Evolutionary conservation across 2,329 filamentous ascomycete species (phyloP).

Genomic region (Ramularia collo-cygni): DNA sequence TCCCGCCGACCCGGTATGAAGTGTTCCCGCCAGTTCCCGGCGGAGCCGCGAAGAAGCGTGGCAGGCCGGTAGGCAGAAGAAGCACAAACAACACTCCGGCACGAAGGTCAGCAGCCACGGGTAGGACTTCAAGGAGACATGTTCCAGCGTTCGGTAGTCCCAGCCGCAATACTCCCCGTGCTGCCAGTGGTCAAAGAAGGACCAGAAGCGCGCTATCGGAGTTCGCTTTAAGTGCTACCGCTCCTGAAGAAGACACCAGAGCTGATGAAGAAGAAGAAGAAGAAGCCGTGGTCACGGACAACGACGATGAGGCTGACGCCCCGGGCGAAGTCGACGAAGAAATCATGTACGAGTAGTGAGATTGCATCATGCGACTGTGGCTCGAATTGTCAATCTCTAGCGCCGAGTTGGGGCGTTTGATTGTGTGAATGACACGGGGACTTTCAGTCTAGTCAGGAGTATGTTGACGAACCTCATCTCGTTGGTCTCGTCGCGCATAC

Average conservation of each 20-base stretch:
- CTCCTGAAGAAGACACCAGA: constrained; percentile 18
- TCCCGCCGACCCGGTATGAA: constrained; percentile 67
- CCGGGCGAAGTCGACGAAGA: constrained; percentile 23
- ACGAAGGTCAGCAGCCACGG: constrained; percentile 7
- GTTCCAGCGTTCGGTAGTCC: constrained; percentile 7
- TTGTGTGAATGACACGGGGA: no score
- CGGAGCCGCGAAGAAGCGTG: constrained; percentile 29
- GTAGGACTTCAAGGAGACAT: neutral
- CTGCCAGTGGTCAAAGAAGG: constrained; percentile 17
- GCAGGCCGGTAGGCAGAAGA: constrained; percentile 24
- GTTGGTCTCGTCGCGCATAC: no score
- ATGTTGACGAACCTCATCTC: no score
- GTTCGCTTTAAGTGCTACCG: constrained; percentile 4
- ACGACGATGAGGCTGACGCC: constrained; percentile 22
- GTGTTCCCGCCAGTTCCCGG: constrained; percentile 65
- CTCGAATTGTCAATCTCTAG: no score
- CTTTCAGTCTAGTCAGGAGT: no score
- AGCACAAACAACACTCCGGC: constrained; percentile 22
- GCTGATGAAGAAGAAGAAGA: constrained; percentile 12
- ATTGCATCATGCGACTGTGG: no score
- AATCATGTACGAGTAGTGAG: constrained; percentile 25
- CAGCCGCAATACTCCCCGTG: constrained; percentile 8
- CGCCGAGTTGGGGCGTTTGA: no score
- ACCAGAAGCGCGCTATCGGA: constrained; percentile 3
- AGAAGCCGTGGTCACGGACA: constrained; percentile 11